Evolutionary conservation across 768 basidiomycete genomes (phyloP).

Genomic region (Sistotremastrum suecicum): DNA sequence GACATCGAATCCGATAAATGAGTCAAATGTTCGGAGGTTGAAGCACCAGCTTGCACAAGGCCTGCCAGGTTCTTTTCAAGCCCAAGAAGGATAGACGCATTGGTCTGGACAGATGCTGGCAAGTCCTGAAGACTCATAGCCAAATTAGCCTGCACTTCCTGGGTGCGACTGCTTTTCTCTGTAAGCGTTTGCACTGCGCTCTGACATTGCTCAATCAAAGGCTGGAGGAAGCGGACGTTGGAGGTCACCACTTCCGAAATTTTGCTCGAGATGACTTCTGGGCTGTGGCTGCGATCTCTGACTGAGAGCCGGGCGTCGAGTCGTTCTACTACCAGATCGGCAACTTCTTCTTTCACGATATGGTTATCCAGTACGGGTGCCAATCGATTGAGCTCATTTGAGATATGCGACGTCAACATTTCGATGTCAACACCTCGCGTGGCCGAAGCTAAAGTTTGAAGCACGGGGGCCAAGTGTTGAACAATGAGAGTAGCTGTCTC

Average conservation of each 20-base stretch:
- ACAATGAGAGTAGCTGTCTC: slow-evolving; percentile 78
- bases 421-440: slow-evolving; percentile 33
- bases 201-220: no score
- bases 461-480: slow-evolving; percentile 50
- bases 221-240: background rate
- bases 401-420: slow-evolving; percentile 42
- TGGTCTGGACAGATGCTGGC: slow-evolving; percentile 1
- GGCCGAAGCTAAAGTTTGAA: slow-evolving; percentile 30
- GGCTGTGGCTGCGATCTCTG: slow-evolving; percentile 36
- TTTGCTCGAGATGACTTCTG: slow-evolving; percentile 4
- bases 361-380: slow-evolving; percentile 71
- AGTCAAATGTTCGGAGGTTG: no score
- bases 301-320: slow-evolving; percentile 69
- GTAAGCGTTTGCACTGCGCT: no score
- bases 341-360: slow-evolving; percentile 80
- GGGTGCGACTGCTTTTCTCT: slow-evolving; percentile 1
- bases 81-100: no score
- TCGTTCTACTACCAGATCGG: slow-evolving; percentile 77
- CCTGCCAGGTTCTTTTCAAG: no score
- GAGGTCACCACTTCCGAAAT: background rate
- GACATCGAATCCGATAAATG: no score
- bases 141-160: slow-evolving; percentile 2
- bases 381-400: slow-evolving; percentile 52
- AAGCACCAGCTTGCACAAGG: no score
- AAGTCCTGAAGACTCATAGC: slow-evolving; percentile 5